Evolutionary conservation across 2,329 filamentous ascomycete genomes (phyloP), one percentile per base, ranked within the genome.

Genomic region (Cladosporium sp.): DNA sequence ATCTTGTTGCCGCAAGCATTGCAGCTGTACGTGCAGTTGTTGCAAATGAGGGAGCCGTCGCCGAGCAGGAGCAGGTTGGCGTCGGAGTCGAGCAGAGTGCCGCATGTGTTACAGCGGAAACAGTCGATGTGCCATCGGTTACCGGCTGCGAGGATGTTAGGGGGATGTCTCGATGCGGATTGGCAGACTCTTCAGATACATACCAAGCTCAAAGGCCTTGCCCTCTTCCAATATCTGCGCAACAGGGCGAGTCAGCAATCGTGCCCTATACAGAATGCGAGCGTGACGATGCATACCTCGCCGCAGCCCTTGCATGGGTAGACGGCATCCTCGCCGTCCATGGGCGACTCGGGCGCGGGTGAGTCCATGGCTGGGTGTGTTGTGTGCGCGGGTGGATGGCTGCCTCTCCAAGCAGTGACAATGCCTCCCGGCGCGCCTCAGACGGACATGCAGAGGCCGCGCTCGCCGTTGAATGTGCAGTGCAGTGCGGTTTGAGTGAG

Each of bases 101-200:
- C 88, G 84, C 94, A 99, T 65, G 91, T 96, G 79, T 97, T 95
- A 85, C 94, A 98, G 77, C 93, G 91, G 82, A 99, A 99, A 83
- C 95, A 99, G 82, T 97, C 91, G 75, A 99, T 91, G 84, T 99
- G 95, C 95, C 94, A 98, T 85, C 94, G 88, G 79, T 96, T 95
- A 69, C 93, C 93, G 78, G 94, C 93, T 97, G 58, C 74, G 55
- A 60, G 21, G 21, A n/a, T 67, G 76, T 77, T 71, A 74, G 73
- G 77, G 69, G 76, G 74, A 31, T 26, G 23, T 6, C 5, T 35
- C 12, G 26, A 18, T 7, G 44, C 12, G 29, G 18, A 14, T 14
- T 35, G 18, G 5, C 2, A 5, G 29, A 11, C 14, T 29, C 31
- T 26, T 62, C 37, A 69, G 65, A 73, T 69, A 81, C 86, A 76